These are phyloP conservation scores for Candida nonsorbophila DNA, from an alignment of 805 yeast species.

Conservation along the genomic window DNA sequence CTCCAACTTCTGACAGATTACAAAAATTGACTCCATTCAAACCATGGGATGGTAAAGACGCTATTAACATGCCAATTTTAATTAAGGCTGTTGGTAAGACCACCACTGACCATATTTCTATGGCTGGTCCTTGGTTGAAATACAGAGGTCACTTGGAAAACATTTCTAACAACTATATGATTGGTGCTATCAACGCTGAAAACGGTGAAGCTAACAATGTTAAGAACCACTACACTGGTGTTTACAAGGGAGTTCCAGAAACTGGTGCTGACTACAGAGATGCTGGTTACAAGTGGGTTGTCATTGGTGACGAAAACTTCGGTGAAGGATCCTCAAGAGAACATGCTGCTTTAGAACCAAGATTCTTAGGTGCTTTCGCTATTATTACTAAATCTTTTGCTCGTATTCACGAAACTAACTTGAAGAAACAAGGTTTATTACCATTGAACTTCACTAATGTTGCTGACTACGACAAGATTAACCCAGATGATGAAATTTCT, in stretches of 20 bases:
- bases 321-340: conserved; percentile 99
- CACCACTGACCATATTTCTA: conserved; percentile 98
- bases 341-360: conserved; percentile 99
- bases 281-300: conserved; percentile 91
- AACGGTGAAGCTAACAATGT: conserved; percentile 91
- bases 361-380: conserved; percentile 97
- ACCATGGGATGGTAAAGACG: conserved; percentile 96
- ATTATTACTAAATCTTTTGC: conserved; percentile 97
- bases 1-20: conserved; percentile 94
- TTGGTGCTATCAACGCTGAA: conserved; percentile 97
- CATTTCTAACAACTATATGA: conserved; percentile 98
- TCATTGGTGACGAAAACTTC: conserved; percentile 95
- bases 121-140: conserved; percentile 99
- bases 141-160: conserved; percentile 99
- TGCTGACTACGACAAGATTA: conserved; percentile 89
- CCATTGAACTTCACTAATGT: conserved; percentile 91
- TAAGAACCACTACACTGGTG: conserved; percentile 88
- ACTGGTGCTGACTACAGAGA: conserved; percentile 94
- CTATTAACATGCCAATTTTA: conserved; percentile 82
- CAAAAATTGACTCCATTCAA: conserved; percentile 91
- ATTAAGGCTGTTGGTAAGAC: conserved; percentile 97
- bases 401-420: conserved; percentile 98
- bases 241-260: conserved; percentile 93
- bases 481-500: conserved; percentile 86
- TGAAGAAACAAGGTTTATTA: conserved; percentile 98